These are phyloP conservation scores for Basipetospora sp. DNA, from an alignment of 2,329 filamentous ascomycete species.

Conservation along the genomic window DNA sequence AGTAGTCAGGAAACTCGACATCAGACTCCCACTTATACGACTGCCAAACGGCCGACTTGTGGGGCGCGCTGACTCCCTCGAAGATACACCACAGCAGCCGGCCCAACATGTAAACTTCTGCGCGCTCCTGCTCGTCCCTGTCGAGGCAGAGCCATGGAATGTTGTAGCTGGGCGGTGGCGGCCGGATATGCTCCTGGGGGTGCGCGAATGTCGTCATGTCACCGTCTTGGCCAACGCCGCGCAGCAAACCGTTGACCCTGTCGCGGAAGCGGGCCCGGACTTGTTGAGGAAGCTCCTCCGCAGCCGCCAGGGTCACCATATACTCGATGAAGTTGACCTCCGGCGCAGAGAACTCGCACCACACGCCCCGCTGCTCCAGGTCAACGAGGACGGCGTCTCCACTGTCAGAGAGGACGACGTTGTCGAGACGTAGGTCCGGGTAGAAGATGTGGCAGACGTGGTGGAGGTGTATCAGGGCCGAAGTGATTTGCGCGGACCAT, in stretches of 20 bases:
- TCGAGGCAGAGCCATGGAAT: conserved; percentile 41
- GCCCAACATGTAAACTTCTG: conserved; percentile 49
- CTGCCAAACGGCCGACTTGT: conserved; percentile 42
- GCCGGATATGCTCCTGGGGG: neutral
- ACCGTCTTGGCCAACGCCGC: conserved; percentile 32
- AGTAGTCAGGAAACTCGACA: conserved; percentile 40
- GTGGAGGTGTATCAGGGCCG: conserved; percentile 35
- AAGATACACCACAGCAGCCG: conserved; percentile 49
- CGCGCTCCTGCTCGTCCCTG: conserved; percentile 36
- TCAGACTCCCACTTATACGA: conserved; percentile 42
- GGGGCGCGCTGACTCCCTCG: conserved; percentile 43
- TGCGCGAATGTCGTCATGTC: conserved; percentile 15
- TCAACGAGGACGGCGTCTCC: conserved; percentile 41
- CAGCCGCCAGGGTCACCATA: conserved; percentile 36
- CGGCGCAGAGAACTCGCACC: conserved; percentile 46
- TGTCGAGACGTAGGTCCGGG: conserved; percentile 45
- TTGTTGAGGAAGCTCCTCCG: conserved; percentile 28
- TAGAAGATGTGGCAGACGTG: conserved; percentile 34
- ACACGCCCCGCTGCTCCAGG: conserved; percentile 48
- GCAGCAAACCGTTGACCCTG: conserved; percentile 29
- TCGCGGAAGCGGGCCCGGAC: conserved; percentile 25
- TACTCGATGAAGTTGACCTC: conserved; percentile 47
- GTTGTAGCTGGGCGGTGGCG: conserved; percentile 22
- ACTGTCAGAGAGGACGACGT: conserved; percentile 36
- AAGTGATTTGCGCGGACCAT: conserved; percentile 39